Conservation (phyloP, 2,329 filamentous ascomycete species). For the Aureobasidium leucospermi region DNA sequence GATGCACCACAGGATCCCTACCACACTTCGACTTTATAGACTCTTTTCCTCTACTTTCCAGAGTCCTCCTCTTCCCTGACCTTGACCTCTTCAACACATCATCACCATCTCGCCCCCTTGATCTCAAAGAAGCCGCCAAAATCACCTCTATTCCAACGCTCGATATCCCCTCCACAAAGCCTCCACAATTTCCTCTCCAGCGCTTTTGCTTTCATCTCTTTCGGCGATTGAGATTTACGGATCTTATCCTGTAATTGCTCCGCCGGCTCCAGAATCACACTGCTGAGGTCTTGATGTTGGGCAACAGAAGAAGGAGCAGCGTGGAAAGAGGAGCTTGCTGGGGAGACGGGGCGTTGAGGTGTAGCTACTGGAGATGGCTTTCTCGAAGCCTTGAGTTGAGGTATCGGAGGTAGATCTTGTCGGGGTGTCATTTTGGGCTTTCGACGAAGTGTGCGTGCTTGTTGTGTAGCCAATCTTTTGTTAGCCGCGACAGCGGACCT, state of each 20-base stretch:
- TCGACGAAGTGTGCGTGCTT: neutral
- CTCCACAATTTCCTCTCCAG: slow-evolving; percentile 26
- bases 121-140: slow-evolving; percentile 25
- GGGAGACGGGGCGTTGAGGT: slow-evolving; percentile 2
- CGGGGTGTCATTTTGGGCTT: neutral
- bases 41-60: too few relatives aligned
- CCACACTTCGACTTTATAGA: too few relatives aligned
- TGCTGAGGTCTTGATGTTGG: neutral
- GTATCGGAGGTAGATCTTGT: neutral
- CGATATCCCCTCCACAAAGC: slow-evolving; percentile 25
- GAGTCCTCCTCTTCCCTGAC: too few relatives aligned
- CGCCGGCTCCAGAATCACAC: neutral
- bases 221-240: slow-evolving; percentile 15
- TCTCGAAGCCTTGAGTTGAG: neutral
- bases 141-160: slow-evolving; percentile 29
- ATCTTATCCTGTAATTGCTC: slow-evolving; percentile 12
- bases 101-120: slow-evolving; percentile 27
- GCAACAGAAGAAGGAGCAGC: neutral
- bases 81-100: too few relatives aligned
- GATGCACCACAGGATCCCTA: too few relatives aligned
- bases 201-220: slow-evolving; percentile 16
- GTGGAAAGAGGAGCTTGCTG: neutral
- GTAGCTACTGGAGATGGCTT: neutral
- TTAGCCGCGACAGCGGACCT: slow-evolving; percentile 1
- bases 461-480: neutral